A percentile compares a stretch with the other conserved stretches of the same genome.
Evolutionary conservation across 1,284 basidiomycete genomes (phyloP).

Genomic region (Melanopsichium pennsylvanicum): DNA sequence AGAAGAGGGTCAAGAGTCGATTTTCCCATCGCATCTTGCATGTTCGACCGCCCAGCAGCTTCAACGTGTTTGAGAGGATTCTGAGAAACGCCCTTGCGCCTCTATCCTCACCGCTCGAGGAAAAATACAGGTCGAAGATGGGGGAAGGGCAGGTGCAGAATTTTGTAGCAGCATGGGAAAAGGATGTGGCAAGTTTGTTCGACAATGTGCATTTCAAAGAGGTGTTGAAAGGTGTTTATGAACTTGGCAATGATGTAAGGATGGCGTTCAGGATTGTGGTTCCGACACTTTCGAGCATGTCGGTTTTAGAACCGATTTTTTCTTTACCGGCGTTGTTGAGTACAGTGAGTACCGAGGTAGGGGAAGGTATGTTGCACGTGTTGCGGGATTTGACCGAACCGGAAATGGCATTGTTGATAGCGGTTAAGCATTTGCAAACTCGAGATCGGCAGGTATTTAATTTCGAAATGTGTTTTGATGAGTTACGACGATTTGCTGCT

Average conservation of each 20-base stretch:
- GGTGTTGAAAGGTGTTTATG: conserved; percentile 39
- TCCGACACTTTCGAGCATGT: background rate
- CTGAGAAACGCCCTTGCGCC: conserved; percentile 32
- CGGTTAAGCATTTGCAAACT: conserved; percentile 58
- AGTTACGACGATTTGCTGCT: conserved; percentile 49
- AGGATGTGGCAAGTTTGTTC: conserved; percentile 24
- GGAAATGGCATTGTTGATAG: conserved; percentile 57
- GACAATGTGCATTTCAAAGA: conserved; percentile 19
- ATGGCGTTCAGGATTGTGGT: conserved; percentile 39
- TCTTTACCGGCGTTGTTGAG: conserved; percentile 14
- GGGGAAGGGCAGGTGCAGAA: too few relatives aligned
- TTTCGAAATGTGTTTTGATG: conserved; percentile 62
- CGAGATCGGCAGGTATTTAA: conserved; percentile 59
- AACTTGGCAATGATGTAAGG: conserved; percentile 48
- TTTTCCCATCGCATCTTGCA: conserved; percentile 62
- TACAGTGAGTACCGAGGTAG: conserved; percentile 15
- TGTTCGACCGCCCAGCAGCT: conserved; percentile 40
- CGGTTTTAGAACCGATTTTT: conserved; percentile 3
- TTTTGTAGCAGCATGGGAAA: conserved; percentile 28
- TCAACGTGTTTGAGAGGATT: conserved; percentile 37
- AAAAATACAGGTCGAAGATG: too few relatives aligned
- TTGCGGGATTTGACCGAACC: conserved; percentile 50
- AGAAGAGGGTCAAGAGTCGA: conserved; percentile 63
- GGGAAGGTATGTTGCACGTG: conserved; percentile 12
- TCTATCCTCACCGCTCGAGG: too few relatives aligned